Base-by-base conservation (phyloP, 805 yeast genomes). In the Lachancea sp. region DNA sequence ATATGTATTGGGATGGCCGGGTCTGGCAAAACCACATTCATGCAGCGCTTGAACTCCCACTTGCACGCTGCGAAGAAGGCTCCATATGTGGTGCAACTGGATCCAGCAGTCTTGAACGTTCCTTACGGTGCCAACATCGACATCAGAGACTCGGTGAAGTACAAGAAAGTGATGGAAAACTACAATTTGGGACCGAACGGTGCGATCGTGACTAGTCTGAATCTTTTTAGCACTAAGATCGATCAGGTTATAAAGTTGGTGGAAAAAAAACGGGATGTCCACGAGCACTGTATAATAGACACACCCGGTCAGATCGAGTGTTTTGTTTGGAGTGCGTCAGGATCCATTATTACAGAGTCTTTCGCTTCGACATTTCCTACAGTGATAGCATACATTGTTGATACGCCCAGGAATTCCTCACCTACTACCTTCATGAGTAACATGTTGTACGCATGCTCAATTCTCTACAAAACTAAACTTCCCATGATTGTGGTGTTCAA, bases 231-330 rank as follows among this genome's bases (percentile, higher is more conserved):
- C 36, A 92, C 99, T 11, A 92, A 92, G 64, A 87, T 92, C 43
- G 99, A 92, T 61, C 98, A 92, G 65, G 97, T 92, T 4, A 79
- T 92, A 36, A 74, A 75, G 28, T 68, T 92, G 28, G 83, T 90
- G 16, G 95, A 88, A 55, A 87, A 88, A 56, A 77, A 90, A 50
- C 56, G 65, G 2, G 69, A 69, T 12, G 61, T 66, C 40, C 71
- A 71, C 49, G 63, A 77, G 16, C 82, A 88, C 60, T 84, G 89
- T 48, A 80, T 92, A 26, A 77, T 90, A 37, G 99, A 92, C 64
- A 92, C 99, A 1, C 99, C 99, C 0, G 99, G 99, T 9, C 99
- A 92, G 64, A 92, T 92, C 47, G 99, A 92, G 64, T 89, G 97
- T 67, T 92, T 92, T 61, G 88, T 92, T 31, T 92, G 99, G 98